Evolutionary conservation across 768 basidiomycete species (phyloP).

Genomic region (Lentinula raphanica): DNA sequence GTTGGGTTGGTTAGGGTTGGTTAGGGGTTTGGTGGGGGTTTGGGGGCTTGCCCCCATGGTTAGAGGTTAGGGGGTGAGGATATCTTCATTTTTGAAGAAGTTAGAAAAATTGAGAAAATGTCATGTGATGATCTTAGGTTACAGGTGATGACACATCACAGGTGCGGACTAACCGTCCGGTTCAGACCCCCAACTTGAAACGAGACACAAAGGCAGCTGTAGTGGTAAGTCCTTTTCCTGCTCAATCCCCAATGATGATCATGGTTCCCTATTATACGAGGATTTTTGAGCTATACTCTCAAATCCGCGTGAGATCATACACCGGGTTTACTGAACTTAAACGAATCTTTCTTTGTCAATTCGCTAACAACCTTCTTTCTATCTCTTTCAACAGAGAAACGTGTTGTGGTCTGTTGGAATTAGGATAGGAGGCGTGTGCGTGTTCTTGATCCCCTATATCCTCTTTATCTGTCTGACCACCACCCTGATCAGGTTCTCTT

Average conservation of each 20-base stretch:
- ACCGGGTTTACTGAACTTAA: constrained; percentile 39
- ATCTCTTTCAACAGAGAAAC: not conserved
- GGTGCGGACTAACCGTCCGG: no score
- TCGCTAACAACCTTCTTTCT: not conserved
- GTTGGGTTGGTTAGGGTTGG: no score
- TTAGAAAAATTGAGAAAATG: no score
- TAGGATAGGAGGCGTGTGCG: not conserved
- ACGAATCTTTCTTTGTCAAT: not conserved
- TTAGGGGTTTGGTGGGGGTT: no score
- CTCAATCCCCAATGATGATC: constrained; percentile 33
- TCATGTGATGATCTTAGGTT: no score
- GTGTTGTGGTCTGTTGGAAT: not conserved
- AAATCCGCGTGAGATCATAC: constrained; percentile 33
- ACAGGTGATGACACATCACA: no score
- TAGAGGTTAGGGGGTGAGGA: no score
- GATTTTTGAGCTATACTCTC: constrained; percentile 10
- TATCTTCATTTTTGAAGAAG: no score
- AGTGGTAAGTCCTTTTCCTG: not conserved
- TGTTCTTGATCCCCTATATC: no score
- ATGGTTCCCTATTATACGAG: constrained; percentile 66
- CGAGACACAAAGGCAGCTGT: no score
- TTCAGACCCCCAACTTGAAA: no score
- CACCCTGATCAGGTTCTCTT: not conserved
- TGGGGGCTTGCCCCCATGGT: no score
- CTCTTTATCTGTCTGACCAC: not conserved